These are phyloP conservation scores for Pestalotiopsis sp. DNA, from an alignment of 2,329 filamentous ascomycete species.

Conservation along the genomic window DNA sequence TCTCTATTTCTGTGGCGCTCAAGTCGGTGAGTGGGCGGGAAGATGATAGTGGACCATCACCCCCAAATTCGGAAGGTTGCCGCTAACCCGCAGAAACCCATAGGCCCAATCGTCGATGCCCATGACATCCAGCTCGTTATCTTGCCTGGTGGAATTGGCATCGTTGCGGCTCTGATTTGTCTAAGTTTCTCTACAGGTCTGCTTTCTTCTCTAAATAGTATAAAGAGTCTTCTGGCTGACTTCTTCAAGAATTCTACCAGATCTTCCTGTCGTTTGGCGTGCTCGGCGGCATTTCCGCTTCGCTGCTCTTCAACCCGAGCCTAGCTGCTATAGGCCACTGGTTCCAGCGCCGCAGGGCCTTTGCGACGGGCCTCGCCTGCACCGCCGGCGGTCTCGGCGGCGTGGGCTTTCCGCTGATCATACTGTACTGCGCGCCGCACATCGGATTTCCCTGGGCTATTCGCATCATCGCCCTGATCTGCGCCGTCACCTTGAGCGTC, in stretches of 20 bases:
- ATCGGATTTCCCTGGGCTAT: slow-evolving; percentile 37
- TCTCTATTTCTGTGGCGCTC: slow-evolving; percentile 69
- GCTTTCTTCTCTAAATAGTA: not conserved
- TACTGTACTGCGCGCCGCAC: slow-evolving; percentile 26
- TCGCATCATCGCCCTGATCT: slow-evolving; percentile 30
- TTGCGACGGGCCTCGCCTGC: slow-evolving; percentile 25
- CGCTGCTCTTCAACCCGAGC: slow-evolving; percentile 35
- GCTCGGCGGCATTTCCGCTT: slow-evolving; percentile 41
- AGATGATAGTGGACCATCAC: not conserved
- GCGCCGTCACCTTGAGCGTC: slow-evolving; percentile 25
- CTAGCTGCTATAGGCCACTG: slow-evolving; percentile 32
- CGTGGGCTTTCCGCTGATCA: slow-evolving; percentile 34
- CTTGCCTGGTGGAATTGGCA: slow-evolving; percentile 54
- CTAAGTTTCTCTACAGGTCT: not conserved
- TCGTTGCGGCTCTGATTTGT: slow-evolving; percentile 56
- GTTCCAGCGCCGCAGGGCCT: slow-evolving; percentile 22
- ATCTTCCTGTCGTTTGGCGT: slow-evolving; percentile 41
- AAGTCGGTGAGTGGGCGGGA: slow-evolving; percentile 46
- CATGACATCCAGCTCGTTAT: slow-evolving; percentile 63
- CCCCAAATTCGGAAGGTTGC: not conserved
- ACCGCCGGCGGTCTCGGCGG: slow-evolving; percentile 26
- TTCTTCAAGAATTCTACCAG: slow-evolving; percentile 30
- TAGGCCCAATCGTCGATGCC: slow-evolving; percentile 67
- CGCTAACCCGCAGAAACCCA: not conserved
- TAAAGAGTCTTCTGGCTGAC: slow-evolving; percentile 56